Evolutionary conservation across 2,329 filamentous ascomycete species (phyloP).

Genomic region (Neopestalotiopsis sp.): DNA sequence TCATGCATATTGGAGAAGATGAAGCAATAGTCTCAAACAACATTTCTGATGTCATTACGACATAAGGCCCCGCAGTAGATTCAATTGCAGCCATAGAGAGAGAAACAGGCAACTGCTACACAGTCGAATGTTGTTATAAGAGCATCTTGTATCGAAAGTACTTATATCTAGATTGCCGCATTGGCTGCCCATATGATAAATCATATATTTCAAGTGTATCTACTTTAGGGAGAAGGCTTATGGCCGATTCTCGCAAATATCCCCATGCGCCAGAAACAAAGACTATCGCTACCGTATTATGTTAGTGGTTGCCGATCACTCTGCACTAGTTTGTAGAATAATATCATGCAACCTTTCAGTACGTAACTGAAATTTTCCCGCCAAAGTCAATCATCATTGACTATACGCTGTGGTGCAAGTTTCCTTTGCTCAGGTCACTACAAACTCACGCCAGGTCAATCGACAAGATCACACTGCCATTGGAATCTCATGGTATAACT

Average conservation of each 20-base stretch:
- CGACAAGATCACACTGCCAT: not conserved
- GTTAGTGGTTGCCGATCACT: not conserved
- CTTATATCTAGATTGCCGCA: not conserved
- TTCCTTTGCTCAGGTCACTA: no score
- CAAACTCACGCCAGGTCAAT: not conserved
- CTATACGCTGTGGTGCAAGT: no score
- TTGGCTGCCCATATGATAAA: not conserved
- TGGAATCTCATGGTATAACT: not conserved
- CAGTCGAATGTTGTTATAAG: not conserved
- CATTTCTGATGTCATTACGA: slow-evolving; percentile 18
- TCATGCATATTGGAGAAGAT: not conserved
- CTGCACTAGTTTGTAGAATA: no score
- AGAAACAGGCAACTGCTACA: not conserved
- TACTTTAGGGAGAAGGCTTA: no score
- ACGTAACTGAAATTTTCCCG: no score
- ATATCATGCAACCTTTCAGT: no score
- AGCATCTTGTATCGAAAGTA: not conserved
- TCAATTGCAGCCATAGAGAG: not conserved
- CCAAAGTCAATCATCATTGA: no score
- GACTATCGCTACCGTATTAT: not conserved
- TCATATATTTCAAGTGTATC: not conserved
- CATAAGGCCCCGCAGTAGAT: slow-evolving; percentile 12
- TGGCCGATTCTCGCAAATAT: no score
- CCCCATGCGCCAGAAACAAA: no score
- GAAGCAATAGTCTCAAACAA: not conserved